Conservation (phyloP, 768 basidiomycete genomes). For the Auricularia cornea region DNA sequence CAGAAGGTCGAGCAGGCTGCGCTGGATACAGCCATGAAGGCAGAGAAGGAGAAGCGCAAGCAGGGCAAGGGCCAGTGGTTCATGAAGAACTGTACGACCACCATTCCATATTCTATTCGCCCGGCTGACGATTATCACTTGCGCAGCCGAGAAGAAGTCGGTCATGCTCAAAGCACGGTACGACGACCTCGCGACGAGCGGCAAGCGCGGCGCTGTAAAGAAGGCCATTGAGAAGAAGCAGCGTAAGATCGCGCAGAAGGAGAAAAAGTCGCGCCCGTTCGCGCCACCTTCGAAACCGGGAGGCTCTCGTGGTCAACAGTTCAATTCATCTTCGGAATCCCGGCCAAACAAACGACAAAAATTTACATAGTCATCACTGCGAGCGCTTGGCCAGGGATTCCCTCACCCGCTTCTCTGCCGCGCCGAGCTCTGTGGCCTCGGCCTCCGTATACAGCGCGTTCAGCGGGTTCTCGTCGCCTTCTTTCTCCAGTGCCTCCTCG, state of each 20-base stretch:
- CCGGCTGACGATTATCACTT: neutral
- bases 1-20: conserved; percentile 67
- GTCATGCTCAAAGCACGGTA: conserved; percentile 67
- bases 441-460: conserved; percentile 43
- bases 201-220: conserved; percentile 74
- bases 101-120: neutral
- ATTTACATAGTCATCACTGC: neutral
- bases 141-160: conserved; percentile 68
- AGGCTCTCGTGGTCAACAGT: neutral
- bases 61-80: conserved; percentile 79
- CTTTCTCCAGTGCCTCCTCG: conserved; percentile 48
- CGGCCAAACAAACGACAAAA: neutral
- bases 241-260: conserved; percentile 79
- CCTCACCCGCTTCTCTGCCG: conserved; percentile 54
- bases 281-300: conserved; percentile 13
- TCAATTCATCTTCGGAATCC: neutral
- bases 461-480: conserved; percentile 46
- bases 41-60: conserved; percentile 57
- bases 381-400: conserved; percentile 25
- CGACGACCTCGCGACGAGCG: conserved; percentile 65
- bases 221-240: conserved; percentile 86
- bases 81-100: conserved; percentile 66
- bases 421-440: conserved; percentile 43
- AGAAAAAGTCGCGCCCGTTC: conserved; percentile 79
- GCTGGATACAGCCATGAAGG: conserved; percentile 41